Conservation (phyloP, 345 rosid genomes). For the Lumnitzera littorea region DNA sequence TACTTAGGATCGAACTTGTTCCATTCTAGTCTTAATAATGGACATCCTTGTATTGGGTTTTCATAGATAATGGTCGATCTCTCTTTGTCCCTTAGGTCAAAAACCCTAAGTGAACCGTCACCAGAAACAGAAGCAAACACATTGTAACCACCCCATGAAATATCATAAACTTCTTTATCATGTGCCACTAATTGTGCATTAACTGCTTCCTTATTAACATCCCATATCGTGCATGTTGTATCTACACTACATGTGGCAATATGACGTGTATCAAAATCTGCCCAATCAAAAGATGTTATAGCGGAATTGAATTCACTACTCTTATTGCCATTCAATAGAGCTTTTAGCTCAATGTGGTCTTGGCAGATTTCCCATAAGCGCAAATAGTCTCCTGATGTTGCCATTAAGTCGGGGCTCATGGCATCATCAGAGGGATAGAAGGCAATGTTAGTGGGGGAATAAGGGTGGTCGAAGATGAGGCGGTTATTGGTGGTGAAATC, state of each 20-base stretch:
- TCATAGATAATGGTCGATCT: constrained; percentile 54
- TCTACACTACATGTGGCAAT: constrained; percentile 40
- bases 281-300: constrained; percentile 61
- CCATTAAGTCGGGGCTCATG: constrained; percentile 29
- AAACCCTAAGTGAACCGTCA: constrained; percentile 55
- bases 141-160: constrained; percentile 49
- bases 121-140: constrained; percentile 56
- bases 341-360: constrained; percentile 36
- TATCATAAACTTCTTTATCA: constrained; percentile 54
- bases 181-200: constrained; percentile 51
- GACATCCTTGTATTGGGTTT: constrained; percentile 23
- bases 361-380: constrained; percentile 50
- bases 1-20: constrained; percentile 48
- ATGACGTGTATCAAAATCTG: constrained; percentile 33
- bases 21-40: constrained; percentile 51
- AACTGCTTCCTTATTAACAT: constrained; percentile 32
- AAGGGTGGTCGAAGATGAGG: constrained; percentile 50
- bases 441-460: constrained; percentile 50
- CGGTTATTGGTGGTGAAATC: constrained; percentile 36
- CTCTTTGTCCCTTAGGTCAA: constrained; percentile 51
- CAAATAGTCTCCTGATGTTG: constrained; percentile 51
- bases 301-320: constrained; percentile 40
- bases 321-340: constrained; percentile 33
- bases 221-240: constrained; percentile 52
- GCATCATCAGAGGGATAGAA: constrained; percentile 48